Evolutionary conservation across 345 rosid species (phyloP).

Genomic region (Gossypium raimondii): DNA sequence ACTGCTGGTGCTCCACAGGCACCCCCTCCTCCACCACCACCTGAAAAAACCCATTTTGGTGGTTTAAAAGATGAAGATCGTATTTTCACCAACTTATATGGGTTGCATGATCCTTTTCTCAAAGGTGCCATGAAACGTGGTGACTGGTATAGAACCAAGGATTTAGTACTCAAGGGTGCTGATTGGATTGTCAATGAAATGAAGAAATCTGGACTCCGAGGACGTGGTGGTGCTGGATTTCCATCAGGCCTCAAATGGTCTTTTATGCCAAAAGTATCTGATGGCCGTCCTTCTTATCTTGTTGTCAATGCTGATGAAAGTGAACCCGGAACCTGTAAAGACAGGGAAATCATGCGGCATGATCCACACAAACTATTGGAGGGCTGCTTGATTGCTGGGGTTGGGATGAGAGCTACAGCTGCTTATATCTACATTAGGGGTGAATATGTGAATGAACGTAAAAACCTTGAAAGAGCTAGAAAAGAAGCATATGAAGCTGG

Average conservation of each 20-base stretch:
- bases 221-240: constrained; percentile 97
- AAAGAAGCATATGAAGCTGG: constrained; percentile 96
- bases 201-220: constrained; percentile 93
- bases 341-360: constrained; percentile 95
- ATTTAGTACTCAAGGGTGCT: constrained; percentile 85
- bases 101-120: constrained; percentile 86
- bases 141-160: constrained; percentile 73
- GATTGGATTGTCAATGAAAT: constrained; percentile 96
- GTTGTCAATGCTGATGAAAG: constrained; percentile 99
- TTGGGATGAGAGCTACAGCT: constrained; percentile 95
- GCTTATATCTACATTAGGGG: constrained; percentile 98
- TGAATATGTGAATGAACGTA: constrained; percentile 88
- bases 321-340: constrained; percentile 99
- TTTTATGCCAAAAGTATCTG: constrained; percentile 93
- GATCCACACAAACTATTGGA: constrained; percentile 95
- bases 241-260: constrained; percentile 99
- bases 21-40: constrained; percentile 78
- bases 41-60: constrained; percentile 95
- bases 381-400: constrained; percentile 97
- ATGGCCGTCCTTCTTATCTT: constrained; percentile 86
- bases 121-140: constrained; percentile 96
- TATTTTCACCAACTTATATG: constrained; percentile 87
- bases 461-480: constrained; percentile 72
- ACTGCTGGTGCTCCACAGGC: constrained; percentile 63
- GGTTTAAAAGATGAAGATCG: constrained; percentile 92